These are phyloP conservation scores for Monosporascus sp. DNA, from an alignment of 2,329 filamentous ascomycete species.

Conservation along the genomic window DNA sequence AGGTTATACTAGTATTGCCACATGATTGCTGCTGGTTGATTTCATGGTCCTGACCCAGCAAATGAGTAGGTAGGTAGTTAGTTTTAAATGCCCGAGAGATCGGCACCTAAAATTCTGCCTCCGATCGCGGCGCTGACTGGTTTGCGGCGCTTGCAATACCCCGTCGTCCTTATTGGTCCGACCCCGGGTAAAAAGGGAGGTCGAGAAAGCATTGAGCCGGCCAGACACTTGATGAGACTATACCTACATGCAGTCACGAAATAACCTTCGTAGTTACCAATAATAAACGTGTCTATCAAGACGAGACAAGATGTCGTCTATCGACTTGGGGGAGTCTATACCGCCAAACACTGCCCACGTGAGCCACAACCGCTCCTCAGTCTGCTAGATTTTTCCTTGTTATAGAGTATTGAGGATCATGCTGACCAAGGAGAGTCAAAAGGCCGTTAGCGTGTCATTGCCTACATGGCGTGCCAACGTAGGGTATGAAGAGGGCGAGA, in stretches of 20 bases:
- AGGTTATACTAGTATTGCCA: too few species aligned
- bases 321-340: conserved; percentile 63
- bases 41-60: too few species aligned
- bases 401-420: not conserved
- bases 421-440: not conserved
- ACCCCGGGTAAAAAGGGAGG: not conserved
- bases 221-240: not conserved
- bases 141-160: not conserved
- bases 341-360: conserved; percentile 76
- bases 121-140: conserved; percentile 18
- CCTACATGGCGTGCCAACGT: conserved; percentile 90
- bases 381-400: not conserved
- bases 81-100: not conserved
- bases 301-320: conserved; percentile 35
- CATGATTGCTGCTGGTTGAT: not conserved
- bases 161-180: not conserved
- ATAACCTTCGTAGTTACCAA: not conserved
- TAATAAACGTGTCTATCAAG: not conserved
- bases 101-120: conserved; percentile 11
- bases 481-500: conserved; percentile 87
- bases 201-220: not conserved
- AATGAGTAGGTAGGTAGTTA: too few species aligned
- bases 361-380: conserved; percentile 29
- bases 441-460: conserved; percentile 95
- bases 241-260: not conserved